A percentile compares a stretch with the other conserved stretches of the same genome.
phyloP scores from a whole-genome alignment of 2,329 filamentous ascomycete genomes.

The Arthrobotrys conoides region DNA sequence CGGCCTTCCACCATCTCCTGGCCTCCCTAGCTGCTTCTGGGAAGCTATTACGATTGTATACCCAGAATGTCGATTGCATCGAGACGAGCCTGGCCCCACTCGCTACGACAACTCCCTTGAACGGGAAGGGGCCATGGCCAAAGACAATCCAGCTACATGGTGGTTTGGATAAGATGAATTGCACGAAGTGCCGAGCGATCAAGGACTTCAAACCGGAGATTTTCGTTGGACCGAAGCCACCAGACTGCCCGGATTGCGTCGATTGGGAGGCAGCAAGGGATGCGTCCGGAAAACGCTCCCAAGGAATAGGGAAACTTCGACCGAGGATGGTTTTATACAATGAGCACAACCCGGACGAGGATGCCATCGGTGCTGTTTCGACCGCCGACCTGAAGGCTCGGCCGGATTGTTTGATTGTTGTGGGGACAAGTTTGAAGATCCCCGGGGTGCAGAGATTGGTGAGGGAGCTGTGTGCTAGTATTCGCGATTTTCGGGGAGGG shows the following conservation, averaged over 20 bases:
- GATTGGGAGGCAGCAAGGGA: constrained; percentile 82
- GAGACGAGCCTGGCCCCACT: constrained; percentile 87
- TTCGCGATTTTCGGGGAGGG: constrained; percentile 85
- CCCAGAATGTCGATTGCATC: constrained; percentile 96
- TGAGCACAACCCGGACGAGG: constrained; percentile 95
- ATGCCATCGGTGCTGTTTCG: constrained; percentile 93
- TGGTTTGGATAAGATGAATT: constrained; percentile 95
- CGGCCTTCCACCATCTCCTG: constrained; percentile 91
- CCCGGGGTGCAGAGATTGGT: constrained; percentile 91
- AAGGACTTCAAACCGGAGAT: constrained; percentile 81
- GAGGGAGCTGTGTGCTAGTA: constrained; percentile 88
- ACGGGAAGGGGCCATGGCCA: constrained; percentile 90
- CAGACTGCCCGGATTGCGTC: constrained; percentile 81
- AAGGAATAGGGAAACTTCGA: constrained; percentile 89
- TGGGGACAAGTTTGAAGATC: constrained; percentile 95
- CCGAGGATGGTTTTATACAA: constrained; percentile 98
- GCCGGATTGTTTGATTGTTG: constrained; percentile 92
- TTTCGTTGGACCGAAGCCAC: constrained; percentile 87
- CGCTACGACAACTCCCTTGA: constrained; percentile 83
- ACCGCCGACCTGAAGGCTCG: constrained; percentile 85
- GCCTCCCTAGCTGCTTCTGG: constrained; percentile 90
- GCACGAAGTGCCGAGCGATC: constrained; percentile 88
- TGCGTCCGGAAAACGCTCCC: constrained; percentile 86
- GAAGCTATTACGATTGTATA: constrained; percentile 89
- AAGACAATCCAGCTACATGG: constrained; percentile 93